phyloP scores from a whole-genome alignment of 768 basidiomycete species.

The Termitomyces sp. region DNA sequence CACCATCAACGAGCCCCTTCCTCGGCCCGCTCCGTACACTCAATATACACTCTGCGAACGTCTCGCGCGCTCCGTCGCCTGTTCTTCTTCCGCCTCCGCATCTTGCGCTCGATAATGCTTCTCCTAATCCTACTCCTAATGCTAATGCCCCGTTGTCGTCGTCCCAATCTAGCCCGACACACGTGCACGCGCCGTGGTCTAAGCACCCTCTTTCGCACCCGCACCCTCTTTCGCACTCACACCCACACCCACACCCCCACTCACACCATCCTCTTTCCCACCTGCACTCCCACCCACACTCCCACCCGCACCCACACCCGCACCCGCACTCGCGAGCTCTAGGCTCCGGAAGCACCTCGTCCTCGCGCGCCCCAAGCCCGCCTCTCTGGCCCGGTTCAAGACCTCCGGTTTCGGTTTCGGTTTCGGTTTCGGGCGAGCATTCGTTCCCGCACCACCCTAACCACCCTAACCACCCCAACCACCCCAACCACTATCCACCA shows the following conservation, averaged over 20 bases:
- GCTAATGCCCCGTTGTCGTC: too few species aligned
- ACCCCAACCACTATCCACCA: too few species aligned
- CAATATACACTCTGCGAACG: constrained; percentile 68
- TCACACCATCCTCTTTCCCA: too few species aligned
- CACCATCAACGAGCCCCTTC: constrained; percentile 76
- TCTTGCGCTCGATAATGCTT: constrained; percentile 22
- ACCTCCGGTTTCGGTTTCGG: constrained; percentile 6
- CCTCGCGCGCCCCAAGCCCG: constrained; percentile 64
- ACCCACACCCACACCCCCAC: too few species aligned
- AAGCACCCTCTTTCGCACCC: not conserved
- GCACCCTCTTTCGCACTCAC: not conserved
- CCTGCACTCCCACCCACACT: not conserved
- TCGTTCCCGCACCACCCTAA: too few species aligned
- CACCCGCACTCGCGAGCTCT: constrained; percentile 29
- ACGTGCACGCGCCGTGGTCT: not conserved
- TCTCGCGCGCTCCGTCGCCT: constrained; percentile 72
- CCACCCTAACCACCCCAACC: too few species aligned
- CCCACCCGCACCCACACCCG: constrained; percentile 16
- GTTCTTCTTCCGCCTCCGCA: constrained; percentile 59
- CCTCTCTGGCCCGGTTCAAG: constrained; percentile 49
- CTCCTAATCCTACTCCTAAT: too few species aligned
- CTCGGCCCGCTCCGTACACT: constrained; percentile 74
- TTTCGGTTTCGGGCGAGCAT: too few species aligned
- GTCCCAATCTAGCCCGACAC: constrained; percentile 20
- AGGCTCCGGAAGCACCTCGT: constrained; percentile 45